Evolutionary conservation across 306 rosid species (phyloP).

Genomic region (Argentina anserina): DNA sequence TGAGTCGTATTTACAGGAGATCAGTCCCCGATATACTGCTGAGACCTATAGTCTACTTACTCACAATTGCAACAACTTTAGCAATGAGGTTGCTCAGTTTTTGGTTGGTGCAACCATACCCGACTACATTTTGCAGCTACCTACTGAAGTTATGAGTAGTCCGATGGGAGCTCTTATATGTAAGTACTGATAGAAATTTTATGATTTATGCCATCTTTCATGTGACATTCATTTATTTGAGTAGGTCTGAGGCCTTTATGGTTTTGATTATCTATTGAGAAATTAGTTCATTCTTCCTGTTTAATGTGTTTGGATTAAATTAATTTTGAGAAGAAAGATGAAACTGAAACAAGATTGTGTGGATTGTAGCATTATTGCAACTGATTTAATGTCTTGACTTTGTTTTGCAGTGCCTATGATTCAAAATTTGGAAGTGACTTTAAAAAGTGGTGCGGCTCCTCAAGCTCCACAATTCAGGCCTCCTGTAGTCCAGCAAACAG

Average conservation of each 20-base stretch:
- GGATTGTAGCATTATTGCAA: not conserved
- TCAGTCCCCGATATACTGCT: slow-evolving; percentile 64
- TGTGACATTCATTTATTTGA: not conserved
- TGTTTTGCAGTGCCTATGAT: slow-evolving; percentile 87
- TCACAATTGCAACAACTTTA: slow-evolving; percentile 94
- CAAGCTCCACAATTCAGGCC: slow-evolving; percentile 78
- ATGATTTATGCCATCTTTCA: not conserved
- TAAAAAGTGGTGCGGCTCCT: slow-evolving; percentile 77
- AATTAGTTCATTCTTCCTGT: not conserved
- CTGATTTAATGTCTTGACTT: not conserved
- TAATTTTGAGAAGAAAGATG: not conserved
- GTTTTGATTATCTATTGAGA: not conserved
- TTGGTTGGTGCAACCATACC: slow-evolving; percentile 82
- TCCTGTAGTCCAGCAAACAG: slow-evolving; percentile 12
- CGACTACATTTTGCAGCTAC: slow-evolving; percentile 75
- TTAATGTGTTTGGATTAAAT: not conserved
- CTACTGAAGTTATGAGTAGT: slow-evolving; percentile 78
- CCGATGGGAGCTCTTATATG: slow-evolving; percentile 84
- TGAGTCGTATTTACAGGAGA: slow-evolving; percentile 81
- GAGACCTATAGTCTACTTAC: slow-evolving; percentile 76
- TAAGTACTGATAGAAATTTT: slow-evolving; percentile 30
- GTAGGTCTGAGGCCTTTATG: not conserved
- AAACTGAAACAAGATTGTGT: not conserved
- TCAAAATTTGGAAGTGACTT: slow-evolving; percentile 74
- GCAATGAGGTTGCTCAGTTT: slow-evolving; percentile 89